These are phyloP conservation scores for Teratosphaeria zuluensis DNA, from an alignment of 2,329 filamentous ascomycete genomes.

Conservation along the genomic window DNA sequence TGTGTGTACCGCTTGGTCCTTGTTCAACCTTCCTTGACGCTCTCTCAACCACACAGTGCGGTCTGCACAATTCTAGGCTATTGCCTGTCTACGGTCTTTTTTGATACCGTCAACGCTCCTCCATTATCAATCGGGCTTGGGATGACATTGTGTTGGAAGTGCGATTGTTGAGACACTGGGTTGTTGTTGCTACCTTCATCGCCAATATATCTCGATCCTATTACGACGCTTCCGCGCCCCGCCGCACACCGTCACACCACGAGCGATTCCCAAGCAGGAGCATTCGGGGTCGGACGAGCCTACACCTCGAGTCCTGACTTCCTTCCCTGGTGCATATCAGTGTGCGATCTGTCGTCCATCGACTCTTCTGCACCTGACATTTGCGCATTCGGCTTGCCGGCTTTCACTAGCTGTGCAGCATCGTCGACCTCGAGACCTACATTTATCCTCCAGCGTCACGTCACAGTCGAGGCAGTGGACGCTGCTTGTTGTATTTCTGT, in stretches of 20 bases:
- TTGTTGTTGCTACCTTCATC: neutral
- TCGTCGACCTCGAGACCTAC: constrained; percentile 15
- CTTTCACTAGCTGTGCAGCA: constrained; percentile 30
- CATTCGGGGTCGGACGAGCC: neutral
- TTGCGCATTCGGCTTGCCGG: constrained; percentile 14
- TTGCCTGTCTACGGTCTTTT: neutral
- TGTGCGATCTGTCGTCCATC: constrained; percentile 6
- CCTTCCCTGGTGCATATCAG: constrained; percentile 1
- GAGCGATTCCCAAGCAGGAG: neutral
- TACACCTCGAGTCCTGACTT: neutral
- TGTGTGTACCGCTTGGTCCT: neutral
- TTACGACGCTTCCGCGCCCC: neutral
- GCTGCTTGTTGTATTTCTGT: constrained; percentile 24
- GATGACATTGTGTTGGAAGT: neutral
- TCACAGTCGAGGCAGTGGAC: constrained; percentile 1
- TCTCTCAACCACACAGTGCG: neutral
- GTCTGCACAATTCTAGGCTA: neutral
- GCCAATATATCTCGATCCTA: neutral
- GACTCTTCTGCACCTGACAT: constrained; percentile 8
- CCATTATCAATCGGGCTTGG: neutral
- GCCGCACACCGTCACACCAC: neutral
- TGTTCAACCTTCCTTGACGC: neutral
- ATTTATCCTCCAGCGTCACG: constrained; percentile 4
- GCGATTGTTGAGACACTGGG: neutral
- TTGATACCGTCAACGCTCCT: neutral